Evolutionary conservation across 495 filamentous ascomycete genomes (phyloP).

Genomic region (Annulohypoxylon stygium): DNA sequence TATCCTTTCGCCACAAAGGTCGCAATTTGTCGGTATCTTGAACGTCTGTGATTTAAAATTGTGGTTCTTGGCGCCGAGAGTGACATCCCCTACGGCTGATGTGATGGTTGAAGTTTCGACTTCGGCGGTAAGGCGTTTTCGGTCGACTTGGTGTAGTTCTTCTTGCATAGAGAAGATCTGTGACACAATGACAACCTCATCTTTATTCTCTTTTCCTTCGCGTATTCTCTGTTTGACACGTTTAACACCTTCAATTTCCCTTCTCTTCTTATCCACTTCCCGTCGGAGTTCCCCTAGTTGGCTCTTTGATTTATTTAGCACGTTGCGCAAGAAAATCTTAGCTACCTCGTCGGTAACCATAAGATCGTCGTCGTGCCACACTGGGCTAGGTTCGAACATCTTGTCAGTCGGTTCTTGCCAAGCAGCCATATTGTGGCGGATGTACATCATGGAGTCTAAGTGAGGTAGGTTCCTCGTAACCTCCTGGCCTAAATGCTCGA

Average conservation of each 20-base stretch:
- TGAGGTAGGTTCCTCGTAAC: constrained; percentile 89
- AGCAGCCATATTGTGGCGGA: constrained; percentile 84
- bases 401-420: constrained; percentile 88
- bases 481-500: constrained; percentile 78
- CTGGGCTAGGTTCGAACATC: constrained; percentile 91
- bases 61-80: constrained; percentile 90
- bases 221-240: constrained; percentile 78
- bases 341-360: constrained; percentile 87
- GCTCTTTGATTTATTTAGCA: constrained; percentile 88
- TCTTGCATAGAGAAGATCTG: constrained; percentile 85
- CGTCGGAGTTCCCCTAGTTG: constrained; percentile 82
- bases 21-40: constrained; percentile 98
- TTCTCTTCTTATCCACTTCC: constrained; percentile 84
- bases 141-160: constrained; percentile 85
- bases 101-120: constrained; percentile 93
- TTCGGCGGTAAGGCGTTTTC: constrained; percentile 86
- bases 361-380: constrained; percentile 93
- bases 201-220: constrained; percentile 85
- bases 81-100: constrained; percentile 87
- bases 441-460: constrained; percentile 97
- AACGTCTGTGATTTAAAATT: constrained; percentile 98
- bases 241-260: constrained; percentile 82
- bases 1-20: constrained; percentile 94
- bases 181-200: constrained; percentile 82
- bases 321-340: constrained; percentile 90